Conservation (phyloP, 2,329 filamentous ascomycete genomes). For the Phaeosphaeriaceae sp. region DNA sequence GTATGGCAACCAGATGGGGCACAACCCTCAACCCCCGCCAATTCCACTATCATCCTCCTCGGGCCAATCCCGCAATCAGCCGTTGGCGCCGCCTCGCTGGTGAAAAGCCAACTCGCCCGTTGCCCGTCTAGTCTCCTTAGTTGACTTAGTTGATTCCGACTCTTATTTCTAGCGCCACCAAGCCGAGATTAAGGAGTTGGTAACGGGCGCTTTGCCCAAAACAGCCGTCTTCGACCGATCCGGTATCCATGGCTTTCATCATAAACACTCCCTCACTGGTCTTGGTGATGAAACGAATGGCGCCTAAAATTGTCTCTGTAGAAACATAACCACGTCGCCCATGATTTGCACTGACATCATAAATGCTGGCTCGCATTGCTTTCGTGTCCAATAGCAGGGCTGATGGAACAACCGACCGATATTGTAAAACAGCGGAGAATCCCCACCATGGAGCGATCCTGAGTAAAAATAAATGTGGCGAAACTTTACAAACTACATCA, state of each 20-base stretch:
- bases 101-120: constrained; percentile 31
- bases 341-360: constrained; percentile 5
- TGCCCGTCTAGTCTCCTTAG: constrained; percentile 30
- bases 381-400: constrained; percentile 18
- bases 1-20: constrained; percentile 27
- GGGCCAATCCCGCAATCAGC: constrained; percentile 43
- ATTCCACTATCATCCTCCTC: constrained; percentile 23
- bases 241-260: constrained; percentile 24
- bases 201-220: constrained; percentile 38
- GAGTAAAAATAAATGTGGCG: constrained; percentile 45
- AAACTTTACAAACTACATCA: constrained; percentile 20
- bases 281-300: constrained; percentile 18
- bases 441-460: constrained; percentile 16
- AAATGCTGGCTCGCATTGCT: constrained; percentile 13
- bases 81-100: constrained; percentile 42
- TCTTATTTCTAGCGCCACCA: constrained; percentile 26
- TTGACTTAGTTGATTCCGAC: constrained; percentile 25
- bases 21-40: constrained; percentile 34
- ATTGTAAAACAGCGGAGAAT: constrained; percentile 16
- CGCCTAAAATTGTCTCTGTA: neutral
- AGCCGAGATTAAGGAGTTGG: constrained; percentile 49
- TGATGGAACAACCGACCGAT: constrained; percentile 16
- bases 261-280: constrained; percentile 22
- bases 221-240: constrained; percentile 17
- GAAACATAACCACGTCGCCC: neutral